A percentile compares a stretch with the other conserved stretches of the same genome.
Conservation (phyloP, 23 red algal species). For the Gracilaria gracilis region DNA sequence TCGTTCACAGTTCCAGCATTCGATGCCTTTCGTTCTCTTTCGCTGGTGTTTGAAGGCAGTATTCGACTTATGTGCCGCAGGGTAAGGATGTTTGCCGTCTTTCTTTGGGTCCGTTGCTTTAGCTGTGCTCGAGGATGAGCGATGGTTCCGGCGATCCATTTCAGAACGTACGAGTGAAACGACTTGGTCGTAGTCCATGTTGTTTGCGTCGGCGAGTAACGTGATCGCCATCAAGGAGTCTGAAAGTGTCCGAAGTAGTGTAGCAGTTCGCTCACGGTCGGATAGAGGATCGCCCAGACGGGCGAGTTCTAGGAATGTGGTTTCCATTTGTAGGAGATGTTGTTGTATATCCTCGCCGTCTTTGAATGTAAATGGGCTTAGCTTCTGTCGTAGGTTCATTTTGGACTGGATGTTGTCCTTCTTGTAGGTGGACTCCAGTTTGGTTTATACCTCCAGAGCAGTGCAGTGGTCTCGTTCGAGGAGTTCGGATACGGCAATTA, state of each 20-base stretch:
- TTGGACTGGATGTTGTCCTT: slow-evolving; percentile 5
- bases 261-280: background rate
- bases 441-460: background rate
- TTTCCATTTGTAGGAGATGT: background rate
- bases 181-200: slow-evolving; percentile 19
- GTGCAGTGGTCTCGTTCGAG: background rate
- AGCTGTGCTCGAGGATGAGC: background rate
- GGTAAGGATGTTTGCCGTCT: background rate
- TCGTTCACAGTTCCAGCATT: too few species aligned
- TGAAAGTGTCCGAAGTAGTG: background rate
- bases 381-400: slow-evolving; percentile 4
- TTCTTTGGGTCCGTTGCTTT: too few species aligned
- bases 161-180: background rate
- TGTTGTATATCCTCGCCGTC: slow-evolving; percentile 1
- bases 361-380: background rate
- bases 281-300: background rate
- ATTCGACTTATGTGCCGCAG: background rate
- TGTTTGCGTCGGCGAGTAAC: background rate
- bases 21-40: too few species aligned
- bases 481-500: background rate
- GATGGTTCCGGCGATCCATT: slow-evolving; percentile 1
- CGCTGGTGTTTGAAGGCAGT: too few species aligned
- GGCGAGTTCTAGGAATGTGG: background rate
- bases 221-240: background rate
- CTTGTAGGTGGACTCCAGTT: background rate